These are phyloP conservation scores for Trichosporon coremiiforme DNA, from an alignment of 1,284 basidiomycete genomes.

Conservation along the genomic window DNA sequence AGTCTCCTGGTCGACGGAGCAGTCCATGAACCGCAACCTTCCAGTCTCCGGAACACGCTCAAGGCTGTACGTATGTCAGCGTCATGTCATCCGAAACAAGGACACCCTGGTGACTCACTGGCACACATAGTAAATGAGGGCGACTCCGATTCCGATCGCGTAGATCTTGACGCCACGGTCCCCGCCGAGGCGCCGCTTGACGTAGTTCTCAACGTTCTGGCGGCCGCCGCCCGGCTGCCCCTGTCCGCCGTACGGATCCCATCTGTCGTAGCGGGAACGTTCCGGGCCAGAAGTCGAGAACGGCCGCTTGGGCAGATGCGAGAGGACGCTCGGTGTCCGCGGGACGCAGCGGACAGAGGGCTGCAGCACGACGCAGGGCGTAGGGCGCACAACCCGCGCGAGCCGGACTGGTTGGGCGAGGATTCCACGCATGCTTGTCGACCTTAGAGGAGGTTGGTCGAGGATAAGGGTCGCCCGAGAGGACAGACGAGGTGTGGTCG, in stretches of 20 bases:
- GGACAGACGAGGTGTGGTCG: background rate
- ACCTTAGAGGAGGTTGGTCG: constrained; percentile 12
- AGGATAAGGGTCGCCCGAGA: background rate
- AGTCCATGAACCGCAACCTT: constrained; percentile 79
- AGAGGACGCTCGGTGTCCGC: background rate
- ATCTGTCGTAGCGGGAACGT: constrained; percentile 43
- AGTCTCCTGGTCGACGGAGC: constrained; percentile 65
- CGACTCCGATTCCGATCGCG: constrained; percentile 54
- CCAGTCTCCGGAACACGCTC: constrained; percentile 81
- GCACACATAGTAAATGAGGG: constrained; percentile 62
- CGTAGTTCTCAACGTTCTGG: constrained; percentile 35
- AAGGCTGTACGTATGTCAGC: constrained; percentile 60
- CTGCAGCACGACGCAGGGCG: background rate
- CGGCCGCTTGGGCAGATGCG: background rate
- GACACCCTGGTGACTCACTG: constrained; percentile 60
- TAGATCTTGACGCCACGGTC: constrained; percentile 50
- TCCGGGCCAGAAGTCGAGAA: constrained; percentile 8
- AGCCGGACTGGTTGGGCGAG: background rate
- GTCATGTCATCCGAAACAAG: background rate
- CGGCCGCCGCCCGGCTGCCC: constrained; percentile 25
- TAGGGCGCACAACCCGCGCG: background rate
- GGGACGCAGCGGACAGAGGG: background rate
- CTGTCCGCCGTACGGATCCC: constrained; percentile 26
- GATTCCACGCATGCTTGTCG: constrained; percentile 6
- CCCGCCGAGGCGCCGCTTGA: constrained; percentile 47